Evolutionary conservation across 2,329 filamentous ascomycete species (phyloP).

Genomic region (Fusarium graminum): DNA sequence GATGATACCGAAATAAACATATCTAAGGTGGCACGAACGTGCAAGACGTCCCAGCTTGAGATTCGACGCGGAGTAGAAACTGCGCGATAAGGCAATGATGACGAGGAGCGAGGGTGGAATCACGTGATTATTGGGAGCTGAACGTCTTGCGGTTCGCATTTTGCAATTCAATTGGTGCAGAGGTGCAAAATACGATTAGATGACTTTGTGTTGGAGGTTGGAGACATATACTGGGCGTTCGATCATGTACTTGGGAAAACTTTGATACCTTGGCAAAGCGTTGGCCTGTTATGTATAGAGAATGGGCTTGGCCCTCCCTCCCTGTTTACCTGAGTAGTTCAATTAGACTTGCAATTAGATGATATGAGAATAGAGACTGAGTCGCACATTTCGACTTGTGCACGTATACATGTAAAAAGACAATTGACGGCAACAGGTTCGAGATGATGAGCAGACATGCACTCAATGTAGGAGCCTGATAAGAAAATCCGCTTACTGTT

Average conservation of each 20-base stretch:
- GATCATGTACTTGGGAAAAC: constrained; percentile 18
- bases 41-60: constrained; percentile 57
- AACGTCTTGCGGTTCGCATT: not conserved
- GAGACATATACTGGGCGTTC: constrained; percentile 37
- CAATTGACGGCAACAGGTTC: not conserved
- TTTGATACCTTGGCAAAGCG: constrained; percentile 41
- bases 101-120: not conserved
- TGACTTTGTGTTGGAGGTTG: constrained; percentile 24
- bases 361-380: constrained; percentile 6
- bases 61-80: constrained; percentile 51
- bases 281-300: constrained; percentile 30
- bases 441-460: not conserved
- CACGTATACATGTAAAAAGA: not conserved
- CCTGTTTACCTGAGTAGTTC: constrained; percentile 11
- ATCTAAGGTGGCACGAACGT: constrained; percentile 58
- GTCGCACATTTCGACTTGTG: not conserved
- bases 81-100: constrained; percentile 29
- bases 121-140: not conserved
- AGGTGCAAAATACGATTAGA: constrained; percentile 25
- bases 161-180: not conserved
- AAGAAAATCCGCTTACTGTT: not conserved
- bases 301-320: constrained; percentile 6
- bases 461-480: not conserved
- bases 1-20: constrained; percentile 52
- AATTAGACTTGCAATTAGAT: constrained; percentile 39